Conservation (phyloP, 1,284 basidiomycete genomes). For the Ganoderma boninense region DNA sequence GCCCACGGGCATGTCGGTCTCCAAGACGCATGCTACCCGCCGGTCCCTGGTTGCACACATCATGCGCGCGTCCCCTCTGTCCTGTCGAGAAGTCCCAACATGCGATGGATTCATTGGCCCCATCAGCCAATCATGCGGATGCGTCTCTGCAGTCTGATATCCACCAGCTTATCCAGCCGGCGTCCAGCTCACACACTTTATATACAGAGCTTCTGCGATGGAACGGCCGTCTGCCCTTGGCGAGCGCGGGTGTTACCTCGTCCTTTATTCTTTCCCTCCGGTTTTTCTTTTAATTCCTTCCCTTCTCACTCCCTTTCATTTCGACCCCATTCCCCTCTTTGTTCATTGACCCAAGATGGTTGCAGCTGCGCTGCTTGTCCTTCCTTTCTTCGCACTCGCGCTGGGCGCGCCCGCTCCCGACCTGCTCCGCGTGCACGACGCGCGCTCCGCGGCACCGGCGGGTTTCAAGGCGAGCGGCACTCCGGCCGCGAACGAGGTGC, state of each 20-base stretch:
- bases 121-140: background rate
- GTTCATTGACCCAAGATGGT: conserved; percentile 33
- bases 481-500: conserved; percentile 26
- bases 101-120: background rate
- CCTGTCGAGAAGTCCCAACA: background rate
- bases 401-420: conserved; percentile 32
- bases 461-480: conserved; percentile 33
- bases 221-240: conserved; percentile 3
- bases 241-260: background rate
- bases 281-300: background rate
- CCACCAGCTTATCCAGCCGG: background rate
- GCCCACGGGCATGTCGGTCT: conserved; percentile 13
- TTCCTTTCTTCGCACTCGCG: conserved; percentile 31
- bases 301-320: background rate
- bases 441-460: conserved; percentile 28
- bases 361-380: conserved; percentile 34
- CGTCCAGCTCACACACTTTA: conserved; percentile 1
- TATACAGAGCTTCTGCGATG: conserved; percentile 1
- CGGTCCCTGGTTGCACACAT: conserved; percentile 1
- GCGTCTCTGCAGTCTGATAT: background rate
- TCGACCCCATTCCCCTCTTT: background rate
- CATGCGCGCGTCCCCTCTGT: background rate
- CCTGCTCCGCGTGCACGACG: conserved; percentile 32
- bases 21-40: background rate
- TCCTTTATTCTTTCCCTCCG: background rate